Evolutionary conservation across 2,329 filamentous ascomycete genomes (phyloP).

Genomic region (Boeremia exigua): DNA sequence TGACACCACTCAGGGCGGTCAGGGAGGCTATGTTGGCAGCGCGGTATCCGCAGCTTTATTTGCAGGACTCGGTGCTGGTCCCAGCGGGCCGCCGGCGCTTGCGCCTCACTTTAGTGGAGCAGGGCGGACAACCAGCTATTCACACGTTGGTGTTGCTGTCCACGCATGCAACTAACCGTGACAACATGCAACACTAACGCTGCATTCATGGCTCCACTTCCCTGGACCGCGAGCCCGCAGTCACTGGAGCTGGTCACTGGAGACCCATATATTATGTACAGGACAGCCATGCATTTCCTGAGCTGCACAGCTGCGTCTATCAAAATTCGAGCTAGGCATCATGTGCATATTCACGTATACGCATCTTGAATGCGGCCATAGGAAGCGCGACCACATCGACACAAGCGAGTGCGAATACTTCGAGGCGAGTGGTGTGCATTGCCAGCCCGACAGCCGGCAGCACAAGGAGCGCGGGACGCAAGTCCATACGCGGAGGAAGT

Average conservation of each 20-base stretch:
- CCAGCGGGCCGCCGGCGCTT: conserved; percentile 10
- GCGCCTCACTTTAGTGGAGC: conserved; percentile 20
- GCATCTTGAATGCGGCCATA: conserved; percentile 29
- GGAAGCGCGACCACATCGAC: conserved; percentile 26
- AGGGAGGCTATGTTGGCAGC: conserved; percentile 10
- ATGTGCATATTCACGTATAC: conserved; percentile 35
- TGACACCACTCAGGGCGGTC: conserved; percentile 9
- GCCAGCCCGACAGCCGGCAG: conserved; percentile 27
- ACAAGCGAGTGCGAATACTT: conserved; percentile 24
- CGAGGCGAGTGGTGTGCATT: conserved; percentile 15
- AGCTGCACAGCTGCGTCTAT: too few species aligned
- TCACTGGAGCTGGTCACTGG: too few species aligned
- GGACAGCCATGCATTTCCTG: neutral
- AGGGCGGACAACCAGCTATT: conserved; percentile 17
- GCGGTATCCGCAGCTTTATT: conserved; percentile 13
- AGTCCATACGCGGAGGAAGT: conserved; percentile 16
- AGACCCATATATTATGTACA: neutral
- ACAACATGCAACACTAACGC: conserved; percentile 10
- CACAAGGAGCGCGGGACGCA: conserved; percentile 20
- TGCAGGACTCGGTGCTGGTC: neutral
- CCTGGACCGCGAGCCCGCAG: neutral
- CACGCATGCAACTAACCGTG: conserved; percentile 13
- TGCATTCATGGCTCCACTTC: conserved; percentile 13
- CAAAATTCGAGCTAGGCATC: neutral
- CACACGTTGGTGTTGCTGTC: conserved; percentile 14